Percentiles rank a stretch among this genome's conserved stretches.
phyloP scores from a whole-genome alignment of 257 asterid genomes.

The Penstemon newberryi region DNA sequence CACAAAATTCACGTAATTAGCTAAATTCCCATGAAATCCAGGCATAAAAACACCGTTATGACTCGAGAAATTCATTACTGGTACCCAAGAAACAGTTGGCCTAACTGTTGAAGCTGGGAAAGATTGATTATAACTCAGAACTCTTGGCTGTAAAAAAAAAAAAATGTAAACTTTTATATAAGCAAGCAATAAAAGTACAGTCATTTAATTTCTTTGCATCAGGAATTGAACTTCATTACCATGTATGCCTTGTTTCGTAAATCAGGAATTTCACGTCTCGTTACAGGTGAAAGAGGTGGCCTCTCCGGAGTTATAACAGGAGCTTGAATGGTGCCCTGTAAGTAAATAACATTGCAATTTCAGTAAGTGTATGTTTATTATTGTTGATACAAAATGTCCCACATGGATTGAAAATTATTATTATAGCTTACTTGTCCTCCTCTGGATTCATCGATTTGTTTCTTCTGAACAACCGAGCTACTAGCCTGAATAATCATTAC shows the following conservation, averaged over 20 bases:
- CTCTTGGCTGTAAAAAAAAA: conserved; percentile 24
- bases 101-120: background rate
- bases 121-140: conserved; percentile 14
- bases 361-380: no score
- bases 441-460: conserved; percentile 21
- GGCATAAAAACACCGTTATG: conserved; percentile 6
- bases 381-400: no score
- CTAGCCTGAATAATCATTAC: conserved; percentile 12
- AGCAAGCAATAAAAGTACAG: no score
- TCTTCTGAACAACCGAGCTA: conserved; percentile 12
- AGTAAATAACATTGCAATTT: background rate
- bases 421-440: conserved; percentile 28
- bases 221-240: background rate
- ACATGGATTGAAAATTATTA: no score
- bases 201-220: background rate
- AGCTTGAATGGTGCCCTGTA: conserved; percentile 18
- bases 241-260: background rate
- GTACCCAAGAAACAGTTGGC: conserved; percentile 29
- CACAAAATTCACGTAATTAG: conserved; percentile 1
- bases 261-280: conserved; percentile 12
- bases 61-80: conserved; percentile 4
- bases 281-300: conserved; percentile 34
- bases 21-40: background rate
- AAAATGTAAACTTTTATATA: no score
- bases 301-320: conserved; percentile 14